Evolutionary conservation across 1,139 yeast species (phyloP).

Genomic region (Suhomyces choctaworum): DNA sequence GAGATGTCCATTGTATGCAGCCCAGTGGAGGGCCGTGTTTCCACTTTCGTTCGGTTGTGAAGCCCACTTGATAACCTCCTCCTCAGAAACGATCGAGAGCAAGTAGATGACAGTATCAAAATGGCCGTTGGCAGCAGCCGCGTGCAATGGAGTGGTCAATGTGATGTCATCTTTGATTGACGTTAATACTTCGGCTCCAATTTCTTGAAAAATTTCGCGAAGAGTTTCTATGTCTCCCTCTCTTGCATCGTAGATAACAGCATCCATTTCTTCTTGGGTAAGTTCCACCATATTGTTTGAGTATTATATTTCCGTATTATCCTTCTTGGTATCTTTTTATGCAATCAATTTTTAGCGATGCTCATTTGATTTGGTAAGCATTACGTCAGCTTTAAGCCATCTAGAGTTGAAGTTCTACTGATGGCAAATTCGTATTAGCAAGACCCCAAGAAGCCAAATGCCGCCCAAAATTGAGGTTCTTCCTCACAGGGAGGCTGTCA

Average conservation of each 20-base stretch:
- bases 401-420: no score
- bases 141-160: slow-evolving; percentile 77
- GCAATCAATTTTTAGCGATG: slow-evolving; percentile 6
- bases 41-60: slow-evolving; percentile 72
- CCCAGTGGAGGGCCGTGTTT: slow-evolving; percentile 96
- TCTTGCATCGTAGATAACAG: slow-evolving; percentile 79
- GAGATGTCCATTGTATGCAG: slow-evolving; percentile 82
- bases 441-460: slow-evolving; percentile 11
- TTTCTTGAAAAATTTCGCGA: slow-evolving; percentile 62
- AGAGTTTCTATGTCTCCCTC: slow-evolving; percentile 80
- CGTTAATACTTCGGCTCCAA: slow-evolving; percentile 51
- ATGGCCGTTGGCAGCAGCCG: slow-evolving; percentile 96
- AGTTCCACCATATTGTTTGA: slow-evolving; percentile 21
- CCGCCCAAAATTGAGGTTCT: slow-evolving; percentile 31
- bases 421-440: neutral
- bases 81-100: slow-evolving; percentile 47
- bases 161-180: slow-evolving; percentile 63
- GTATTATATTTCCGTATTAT: no score
- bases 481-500: neutral
- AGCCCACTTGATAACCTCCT: slow-evolving; percentile 50
- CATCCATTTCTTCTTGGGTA: slow-evolving; percentile 78
- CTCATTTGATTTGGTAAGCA: slow-evolving; percentile 1
- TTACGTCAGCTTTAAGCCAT: no score
- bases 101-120: slow-evolving; percentile 63
- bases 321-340: neutral